Evolutionary conservation across 495 filamentous ascomycete species (phyloP), one percentile per base, ranked within the genome.

Genomic region (Chaetomidium leptoderma): DNA sequence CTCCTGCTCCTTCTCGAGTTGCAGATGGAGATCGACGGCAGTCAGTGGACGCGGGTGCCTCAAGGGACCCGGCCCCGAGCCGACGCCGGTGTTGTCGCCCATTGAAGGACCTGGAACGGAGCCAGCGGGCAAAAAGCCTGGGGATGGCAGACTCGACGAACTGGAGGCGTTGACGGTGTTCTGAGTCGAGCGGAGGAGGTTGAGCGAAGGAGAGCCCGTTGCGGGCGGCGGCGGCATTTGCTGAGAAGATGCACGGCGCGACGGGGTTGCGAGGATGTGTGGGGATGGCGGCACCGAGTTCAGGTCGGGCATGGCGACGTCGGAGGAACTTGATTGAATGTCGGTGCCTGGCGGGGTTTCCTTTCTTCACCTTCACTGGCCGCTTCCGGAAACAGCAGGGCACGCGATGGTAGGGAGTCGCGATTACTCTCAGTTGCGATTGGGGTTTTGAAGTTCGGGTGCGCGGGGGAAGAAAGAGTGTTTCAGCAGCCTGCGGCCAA

Each of bases 1-100:
- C 70, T 97, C 92, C 66, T 97, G 92, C 65, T 96, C 92, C 66
- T 92, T 90, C 73, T 97, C 92, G 36, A 95, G 77, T 70, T 92
- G 83, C 60, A 86, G 73, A 72, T 96, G 90, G 37, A 97, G 76
- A 66, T 96, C 92, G 2, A 88, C 88, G 10, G 90, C 86, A 0
- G 92, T 95, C 59, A 95, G 70, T 0, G 91, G 92, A 46, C 88
- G 81, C 0, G 91, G 90, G 62, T 92, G 91, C 63, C 92, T 84
- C 60, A 91, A 56, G 58, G 82, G 90, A 19, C 80, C 90, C 71
- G 86, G 85, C 4, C 83, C 84, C 23, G 76, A 66, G 46, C 79
- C 82, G 39, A 83, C 79, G 17, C 79, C 81, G 5, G 77, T 78
- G 62, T 84, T 78, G 29, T 86, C 83, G 29, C 62, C 73, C 57